Conservation (phyloP, 2,329 filamentous ascomycete genomes). For the Teratosphaeria destructans region DNA sequence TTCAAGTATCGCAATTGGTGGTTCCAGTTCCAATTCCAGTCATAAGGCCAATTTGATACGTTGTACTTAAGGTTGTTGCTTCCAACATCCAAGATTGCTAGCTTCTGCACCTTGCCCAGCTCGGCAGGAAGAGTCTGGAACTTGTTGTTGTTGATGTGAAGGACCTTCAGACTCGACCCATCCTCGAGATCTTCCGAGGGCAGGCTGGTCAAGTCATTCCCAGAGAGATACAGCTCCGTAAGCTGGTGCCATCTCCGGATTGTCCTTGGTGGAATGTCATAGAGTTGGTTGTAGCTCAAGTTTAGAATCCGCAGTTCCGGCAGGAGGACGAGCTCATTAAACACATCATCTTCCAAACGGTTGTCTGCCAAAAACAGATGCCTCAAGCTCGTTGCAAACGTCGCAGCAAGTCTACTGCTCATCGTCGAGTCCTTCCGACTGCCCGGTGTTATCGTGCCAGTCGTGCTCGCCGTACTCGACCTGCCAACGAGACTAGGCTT, state of each 20-base stretch:
- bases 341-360: conserved; percentile 84
- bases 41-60: conserved; percentile 96
- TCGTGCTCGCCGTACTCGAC: conserved; percentile 66
- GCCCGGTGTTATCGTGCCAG: conserved; percentile 45
- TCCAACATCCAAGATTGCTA: conserved; percentile 85
- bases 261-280: conserved; percentile 80
- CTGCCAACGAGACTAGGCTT: conserved; percentile 46
- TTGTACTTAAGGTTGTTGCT: conserved; percentile 97
- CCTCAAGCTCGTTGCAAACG: conserved; percentile 76
- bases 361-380: conserved; percentile 90
- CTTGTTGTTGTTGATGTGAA: conserved; percentile 95
- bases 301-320: conserved; percentile 81
- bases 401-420: conserved; percentile 68
- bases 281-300: conserved; percentile 87
- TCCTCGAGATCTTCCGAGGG: conserved; percentile 93
- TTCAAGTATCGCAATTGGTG: conserved; percentile 91
- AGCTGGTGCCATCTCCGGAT: conserved; percentile 85
- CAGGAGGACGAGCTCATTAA: conserved; percentile 77
- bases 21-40: conserved; percentile 99
- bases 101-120: conserved; percentile 83
- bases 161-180: conserved; percentile 70
- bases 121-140: conserved; percentile 95
- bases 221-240: conserved; percentile 85
- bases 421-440: conserved; percentile 80
- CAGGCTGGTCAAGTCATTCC: conserved; percentile 83